Conservation (phyloP, 106 monocot species). For the Phalaenopsis equestris region DNA sequence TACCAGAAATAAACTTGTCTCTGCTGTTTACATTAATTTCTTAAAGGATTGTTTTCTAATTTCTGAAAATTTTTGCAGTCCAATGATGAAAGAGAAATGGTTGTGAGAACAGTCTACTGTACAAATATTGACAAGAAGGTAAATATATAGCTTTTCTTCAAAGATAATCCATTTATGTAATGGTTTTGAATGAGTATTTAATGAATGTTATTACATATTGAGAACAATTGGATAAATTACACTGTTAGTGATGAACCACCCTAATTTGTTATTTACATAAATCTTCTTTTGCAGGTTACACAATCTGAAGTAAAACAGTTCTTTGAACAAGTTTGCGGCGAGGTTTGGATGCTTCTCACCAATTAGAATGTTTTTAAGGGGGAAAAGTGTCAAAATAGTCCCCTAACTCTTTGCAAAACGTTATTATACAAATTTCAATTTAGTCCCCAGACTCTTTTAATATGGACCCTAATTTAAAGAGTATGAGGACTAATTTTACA, state of each 20-base stretch:
- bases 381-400: no score
- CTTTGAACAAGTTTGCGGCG: constrained; percentile 46
- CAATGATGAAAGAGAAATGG: constrained; percentile 47
- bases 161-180: not conserved
- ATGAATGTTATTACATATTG: not conserved
- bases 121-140: constrained; percentile 74
- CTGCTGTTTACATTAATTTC: not conserved
- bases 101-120: constrained; percentile 57
- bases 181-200: not conserved
- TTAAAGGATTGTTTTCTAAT: not conserved
- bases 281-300: constrained; percentile 32
- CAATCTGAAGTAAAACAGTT: constrained; percentile 40
- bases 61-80: constrained; percentile 25
- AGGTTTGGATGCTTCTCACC: constrained; percentile 18
- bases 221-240: not conserved
- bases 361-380: not conserved
- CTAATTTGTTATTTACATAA: not conserved
- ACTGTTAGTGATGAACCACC: not conserved
- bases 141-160: not conserved
- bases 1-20: not conserved
- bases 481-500: no score
- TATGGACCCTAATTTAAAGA: no score
- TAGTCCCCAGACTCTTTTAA: no score
- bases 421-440: no score
- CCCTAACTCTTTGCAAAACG: no score